Base-by-base conservation (phyloP, 768 basidiomycete genomes). In the Psilocybe subaeruginosa region DNA sequence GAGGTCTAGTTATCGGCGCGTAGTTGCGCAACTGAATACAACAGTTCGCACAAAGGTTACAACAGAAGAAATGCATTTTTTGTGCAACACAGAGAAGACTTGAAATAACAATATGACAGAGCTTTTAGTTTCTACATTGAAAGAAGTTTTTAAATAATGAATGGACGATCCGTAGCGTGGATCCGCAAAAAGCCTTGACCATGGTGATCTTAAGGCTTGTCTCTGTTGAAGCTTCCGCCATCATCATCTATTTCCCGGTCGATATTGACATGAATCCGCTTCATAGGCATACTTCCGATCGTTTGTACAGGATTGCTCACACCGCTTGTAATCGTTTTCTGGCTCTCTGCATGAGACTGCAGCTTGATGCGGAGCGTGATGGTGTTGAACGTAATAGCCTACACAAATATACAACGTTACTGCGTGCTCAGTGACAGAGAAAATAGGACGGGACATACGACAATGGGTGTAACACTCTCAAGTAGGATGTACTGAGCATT, bases 341-440 rank as follows among this genome's bases (percentile, higher is more conserved):
- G 19, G 9, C 9, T 33, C 19, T 58, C 57, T 14, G 48, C 35
- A 4, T 23, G 19, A 23, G 57, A 33, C 37, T 58, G 48, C 17
- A 58, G 39, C 33, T 58, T 58, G 47, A 58, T 58, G 48, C 57
- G 57, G 19, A 58, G 47, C 5, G 57, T 58, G 35, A 58, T 58
- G 1, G 57, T 58, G 37, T 58, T 58, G 49, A 58, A 58, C 19
- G 57, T 58, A 12, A 58, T 58, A 8, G 47, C 57, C 57, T 58
- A n/a, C 23, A 27, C 17, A n/a, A 27, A 29, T 12, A 23, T 23
- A 23, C 16, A n/a, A 14, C 4, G 5, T 33, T 37, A 33, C 35
- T 51, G 30, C 30, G n/a, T 33, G 8, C 7, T 43, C 41, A 4
- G 29, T 11, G 8, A 5, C 16, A 53, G 4, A 7, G 1, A 12